phyloP scores from a whole-genome alignment of 768 basidiomycete species.

The Auricularia cornea region DNA sequence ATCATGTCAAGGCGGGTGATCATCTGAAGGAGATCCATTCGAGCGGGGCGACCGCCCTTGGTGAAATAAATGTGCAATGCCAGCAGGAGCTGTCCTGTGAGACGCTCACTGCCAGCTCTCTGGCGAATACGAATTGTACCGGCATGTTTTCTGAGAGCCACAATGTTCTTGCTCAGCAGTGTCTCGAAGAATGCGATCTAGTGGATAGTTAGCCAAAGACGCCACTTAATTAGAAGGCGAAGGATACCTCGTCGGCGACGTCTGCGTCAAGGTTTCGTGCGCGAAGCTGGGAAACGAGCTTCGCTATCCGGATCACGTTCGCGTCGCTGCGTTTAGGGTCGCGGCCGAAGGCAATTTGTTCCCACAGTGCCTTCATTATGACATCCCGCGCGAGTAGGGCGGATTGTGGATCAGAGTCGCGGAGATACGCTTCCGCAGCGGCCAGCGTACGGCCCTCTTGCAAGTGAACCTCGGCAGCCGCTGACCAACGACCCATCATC shows the following conservation, averaged over 20 bases:
- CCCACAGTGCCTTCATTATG: slow-evolving; percentile 40
- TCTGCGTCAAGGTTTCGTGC: background rate
- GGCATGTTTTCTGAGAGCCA: background rate
- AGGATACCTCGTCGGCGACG: slow-evolving; percentile 5
- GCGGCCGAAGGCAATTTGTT: slow-evolving; percentile 33
- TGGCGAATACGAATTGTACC: background rate
- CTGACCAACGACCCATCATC: slow-evolving; percentile 30
- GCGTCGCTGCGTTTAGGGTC: slow-evolving; percentile 4
- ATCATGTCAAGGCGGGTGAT: slow-evolving; percentile 1
- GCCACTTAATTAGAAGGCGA: slow-evolving; percentile 5
- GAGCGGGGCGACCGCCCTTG: background rate
- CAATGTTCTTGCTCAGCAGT: slow-evolving; percentile 5
- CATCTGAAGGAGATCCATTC: background rate
- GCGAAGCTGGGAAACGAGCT: slow-evolving; percentile 15
- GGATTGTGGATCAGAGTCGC: slow-evolving; percentile 24
- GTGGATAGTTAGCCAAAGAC: slow-evolving; percentile 11
- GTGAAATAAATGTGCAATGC: background rate
- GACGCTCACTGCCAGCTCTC: background rate
- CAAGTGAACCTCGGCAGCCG: slow-evolving; percentile 47
- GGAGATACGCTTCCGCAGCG: slow-evolving; percentile 40
- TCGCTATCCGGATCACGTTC: slow-evolving; percentile 16
- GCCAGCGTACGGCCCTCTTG: slow-evolving; percentile 37
- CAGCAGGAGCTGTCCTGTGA: background rate
- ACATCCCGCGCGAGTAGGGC: slow-evolving; percentile 28
- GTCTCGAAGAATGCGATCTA: slow-evolving; percentile 4